These are phyloP conservation scores for Leccinum pellstonianum DNA, from an alignment of 768 basidiomycete species.

Conservation along the genomic window DNA sequence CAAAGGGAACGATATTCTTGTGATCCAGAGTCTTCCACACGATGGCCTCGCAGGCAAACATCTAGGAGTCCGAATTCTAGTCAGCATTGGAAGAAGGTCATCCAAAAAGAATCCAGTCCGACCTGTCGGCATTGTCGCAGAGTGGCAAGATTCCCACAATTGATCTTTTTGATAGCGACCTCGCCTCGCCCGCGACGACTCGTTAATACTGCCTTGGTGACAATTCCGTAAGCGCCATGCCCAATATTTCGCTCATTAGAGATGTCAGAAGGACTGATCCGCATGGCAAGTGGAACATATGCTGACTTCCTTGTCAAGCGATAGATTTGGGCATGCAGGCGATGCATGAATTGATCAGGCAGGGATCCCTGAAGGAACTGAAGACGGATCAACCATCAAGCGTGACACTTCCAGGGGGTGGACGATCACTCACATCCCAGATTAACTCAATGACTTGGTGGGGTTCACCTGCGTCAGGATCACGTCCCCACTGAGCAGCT, in stretches of 20 bases:
- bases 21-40: conserved; percentile 28
- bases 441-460: conserved; percentile 23
- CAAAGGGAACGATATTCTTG: conserved; percentile 28
- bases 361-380: conserved; percentile 15
- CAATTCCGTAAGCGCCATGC: conserved; percentile 21
- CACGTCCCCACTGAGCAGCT: background rate
- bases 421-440: conserved; percentile 17
- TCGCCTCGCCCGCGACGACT: background rate
- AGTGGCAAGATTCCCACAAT: background rate
- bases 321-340: conserved; percentile 22
- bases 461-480: conserved; percentile 8
- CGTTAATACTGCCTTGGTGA: conserved; percentile 18
- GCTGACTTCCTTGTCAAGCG: conserved; percentile 31
- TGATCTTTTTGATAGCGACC: conserved; percentile 30
- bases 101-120: background rate
- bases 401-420: background rate
- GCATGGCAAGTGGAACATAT: conserved; percentile 22
- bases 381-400: background rate
- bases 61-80: conserved; percentile 11
- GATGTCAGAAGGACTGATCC: conserved; percentile 8
- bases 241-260: background rate
- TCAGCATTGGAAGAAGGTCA: background rate
- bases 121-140: conserved; percentile 16
- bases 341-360: conserved; percentile 2
- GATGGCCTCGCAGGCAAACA: conserved; percentile 29